Conservation (phyloP, 2,329 filamentous ascomycete genomes). For the Emmonsiellopsis sp. region DNA sequence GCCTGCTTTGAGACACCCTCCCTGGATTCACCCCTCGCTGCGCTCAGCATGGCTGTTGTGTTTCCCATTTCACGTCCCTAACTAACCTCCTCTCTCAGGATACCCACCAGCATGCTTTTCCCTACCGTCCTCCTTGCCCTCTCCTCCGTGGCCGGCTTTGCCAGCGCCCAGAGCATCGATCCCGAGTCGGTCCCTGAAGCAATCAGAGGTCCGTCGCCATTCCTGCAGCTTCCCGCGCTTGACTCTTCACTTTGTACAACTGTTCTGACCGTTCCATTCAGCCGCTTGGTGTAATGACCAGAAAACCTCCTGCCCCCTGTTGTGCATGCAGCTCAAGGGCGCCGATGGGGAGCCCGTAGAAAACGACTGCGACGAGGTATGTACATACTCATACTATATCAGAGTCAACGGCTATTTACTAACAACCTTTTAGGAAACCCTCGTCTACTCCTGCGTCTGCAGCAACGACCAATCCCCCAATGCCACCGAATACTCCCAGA, state of each 20-base stretch:
- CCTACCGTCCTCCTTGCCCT: conserved; percentile 21
- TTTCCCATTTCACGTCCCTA: too few species aligned
- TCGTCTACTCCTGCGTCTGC: conserved; percentile 51
- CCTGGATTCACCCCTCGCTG: background rate
- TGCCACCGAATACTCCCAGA: conserved; percentile 52
- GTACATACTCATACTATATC: conserved; percentile 4
- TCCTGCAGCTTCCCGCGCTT: background rate
- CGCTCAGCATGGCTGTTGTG: background rate
- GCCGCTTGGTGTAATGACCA: conserved; percentile 36
- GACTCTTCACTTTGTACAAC: background rate
- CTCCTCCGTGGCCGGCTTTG: conserved; percentile 21
- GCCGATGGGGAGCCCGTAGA: conserved; percentile 22
- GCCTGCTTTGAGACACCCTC: background rate
- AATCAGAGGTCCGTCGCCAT: conserved; percentile 25
- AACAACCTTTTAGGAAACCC: conserved; percentile 25
- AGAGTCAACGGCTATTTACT: background rate
- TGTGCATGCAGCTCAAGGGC: conserved; percentile 33
- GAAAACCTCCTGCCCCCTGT: conserved; percentile 33
- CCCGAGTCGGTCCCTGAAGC: conserved; percentile 24
- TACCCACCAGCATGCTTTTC: conserved; percentile 14
- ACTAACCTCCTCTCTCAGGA: background rate
- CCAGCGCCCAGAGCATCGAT: conserved; percentile 29
- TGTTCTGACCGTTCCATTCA: conserved; percentile 14
- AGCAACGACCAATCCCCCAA: conserved; percentile 45
- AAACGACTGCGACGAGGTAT: conserved; percentile 34